Evolutionary conservation across 2,329 filamentous ascomycete genomes (phyloP).

Genomic region (Monilinia fructigena): DNA sequence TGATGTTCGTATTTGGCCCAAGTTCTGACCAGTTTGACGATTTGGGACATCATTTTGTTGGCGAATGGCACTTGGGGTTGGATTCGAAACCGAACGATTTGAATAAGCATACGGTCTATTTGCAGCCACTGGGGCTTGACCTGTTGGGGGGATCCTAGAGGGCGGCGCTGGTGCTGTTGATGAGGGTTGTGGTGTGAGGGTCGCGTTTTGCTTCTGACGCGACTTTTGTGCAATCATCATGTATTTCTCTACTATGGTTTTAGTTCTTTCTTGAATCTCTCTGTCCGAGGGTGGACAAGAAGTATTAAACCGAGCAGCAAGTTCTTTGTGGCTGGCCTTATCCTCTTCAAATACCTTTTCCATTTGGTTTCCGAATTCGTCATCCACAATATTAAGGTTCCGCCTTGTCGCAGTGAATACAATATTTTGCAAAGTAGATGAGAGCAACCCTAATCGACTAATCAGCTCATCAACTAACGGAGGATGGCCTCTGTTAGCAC

Average conservation of each 20-base stretch:
- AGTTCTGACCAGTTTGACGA: not conserved
- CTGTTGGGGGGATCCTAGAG: not conserved
- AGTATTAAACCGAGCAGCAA: constrained; percentile 35
- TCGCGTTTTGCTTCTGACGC: constrained; percentile 10
- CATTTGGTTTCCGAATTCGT: constrained; percentile 40
- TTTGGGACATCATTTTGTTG: not conserved
- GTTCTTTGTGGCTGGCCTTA: constrained; percentile 38
- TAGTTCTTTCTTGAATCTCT: constrained; percentile 35
- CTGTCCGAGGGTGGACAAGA: constrained; percentile 32
- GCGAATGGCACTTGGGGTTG: not conserved
- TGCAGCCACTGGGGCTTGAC: not conserved
- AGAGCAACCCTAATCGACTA: constrained; percentile 48
- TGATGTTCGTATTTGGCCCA: constrained; percentile 18
- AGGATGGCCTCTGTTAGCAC: constrained; percentile 47
- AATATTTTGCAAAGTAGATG: constrained; percentile 52
- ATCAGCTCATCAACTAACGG: constrained; percentile 57
- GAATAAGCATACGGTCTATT: not conserved
- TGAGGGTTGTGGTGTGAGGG: not conserved
- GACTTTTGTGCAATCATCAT: constrained; percentile 3
- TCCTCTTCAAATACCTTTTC: constrained; percentile 43
- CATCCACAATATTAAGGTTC: constrained; percentile 46
- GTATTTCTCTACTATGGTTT: constrained; percentile 17
- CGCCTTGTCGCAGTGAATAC: constrained; percentile 53
- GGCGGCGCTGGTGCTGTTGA: not conserved
- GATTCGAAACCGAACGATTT: not conserved